Evolutionary conservation across 202 grass and related monocot species (phyloP), one percentile per base, ranked within the genome.

Genomic region (Carex arenaria): DNA sequence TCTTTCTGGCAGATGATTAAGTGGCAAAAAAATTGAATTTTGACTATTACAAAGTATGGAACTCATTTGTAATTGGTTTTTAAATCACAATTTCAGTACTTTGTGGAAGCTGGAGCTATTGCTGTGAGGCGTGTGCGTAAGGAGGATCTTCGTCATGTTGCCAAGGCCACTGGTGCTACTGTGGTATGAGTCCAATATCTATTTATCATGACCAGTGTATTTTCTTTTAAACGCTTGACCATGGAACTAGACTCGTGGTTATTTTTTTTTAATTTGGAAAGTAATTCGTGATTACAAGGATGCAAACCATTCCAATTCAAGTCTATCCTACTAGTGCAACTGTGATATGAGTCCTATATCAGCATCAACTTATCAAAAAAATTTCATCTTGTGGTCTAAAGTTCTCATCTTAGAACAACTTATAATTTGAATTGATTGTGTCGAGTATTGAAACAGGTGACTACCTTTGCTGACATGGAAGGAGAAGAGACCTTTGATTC

Each of bases 381-480:
- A 34, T 19, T 8, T 43, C 3, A 67, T 84, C 2, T 59, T 67
- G 8, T 72, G 67, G 13, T 72, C 36, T 52, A 17, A 13, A 78
- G 76, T 34, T 78, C 4, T 72, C 42, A 18, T 59, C 53, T 72
- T 51, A 51, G 69, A 72, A 4, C 18, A 7, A 49, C 19, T 26
- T 72, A 36, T 78, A 59, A 10, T 57, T 60, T 36, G 53, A 53
- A 54, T 17, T 75, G 23, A 22, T 59, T 40, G 47, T 64, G 45
- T 30, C n/a, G 18, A 51, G 4, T 40, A 11, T 76, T 76, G 72
- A 56, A 87, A 59, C 72, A 99, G 93, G 89, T 99, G 71, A 87
- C 89, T 78, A 99, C 93, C 63, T 99, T 94, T 90, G 96, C 93
- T 85, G 93, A 99, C 84, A 95, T 99, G 96, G 96, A 95, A 88